Percentiles rank a stretch among this genome's conserved stretches.
Evolutionary conservation across 305 asterid species (phyloP).

Genomic region (Lippia alba): DNA sequence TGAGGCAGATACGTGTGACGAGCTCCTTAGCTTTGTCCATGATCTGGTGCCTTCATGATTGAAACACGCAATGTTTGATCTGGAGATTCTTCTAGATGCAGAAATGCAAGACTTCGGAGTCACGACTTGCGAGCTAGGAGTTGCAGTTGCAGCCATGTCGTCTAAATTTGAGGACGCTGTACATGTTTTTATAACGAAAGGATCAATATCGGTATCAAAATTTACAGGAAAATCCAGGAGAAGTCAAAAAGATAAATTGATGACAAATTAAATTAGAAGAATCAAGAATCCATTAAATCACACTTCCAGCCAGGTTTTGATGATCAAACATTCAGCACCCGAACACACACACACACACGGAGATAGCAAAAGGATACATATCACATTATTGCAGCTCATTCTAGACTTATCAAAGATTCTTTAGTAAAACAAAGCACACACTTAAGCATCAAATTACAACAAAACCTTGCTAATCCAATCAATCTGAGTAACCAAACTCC

Average conservation of each 20-base stretch:
- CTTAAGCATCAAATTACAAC: constrained; percentile 12
- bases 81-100: constrained; percentile 47
- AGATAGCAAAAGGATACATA: too few relatives aligned
- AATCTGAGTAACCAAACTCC: background rate
- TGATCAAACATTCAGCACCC: too few relatives aligned
- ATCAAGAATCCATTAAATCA: background rate
- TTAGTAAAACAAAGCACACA: background rate
- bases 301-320: too few relatives aligned
- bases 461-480: background rate
- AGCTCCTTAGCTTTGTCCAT: constrained; percentile 57
- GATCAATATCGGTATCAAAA: constrained; percentile 8
- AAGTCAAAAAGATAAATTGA: constrained; percentile 19
- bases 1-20: constrained; percentile 46
- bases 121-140: constrained; percentile 57
- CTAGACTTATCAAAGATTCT: too few relatives aligned
- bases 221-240: constrained; percentile 10
- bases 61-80: constrained; percentile 53
- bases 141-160: constrained; percentile 72
- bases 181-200: constrained; percentile 6
- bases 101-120: constrained; percentile 61
- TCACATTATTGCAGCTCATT: too few relatives aligned
- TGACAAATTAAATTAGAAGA: constrained; percentile 7
- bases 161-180: constrained; percentile 37
- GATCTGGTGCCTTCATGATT: constrained; percentile 53
- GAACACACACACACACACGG: too few relatives aligned